Evolutionary conservation across 2,329 filamentous ascomycete species (phyloP), one percentile per base, ranked within the genome.

Genomic region (Plectosphaerella cucumerina): DNA sequence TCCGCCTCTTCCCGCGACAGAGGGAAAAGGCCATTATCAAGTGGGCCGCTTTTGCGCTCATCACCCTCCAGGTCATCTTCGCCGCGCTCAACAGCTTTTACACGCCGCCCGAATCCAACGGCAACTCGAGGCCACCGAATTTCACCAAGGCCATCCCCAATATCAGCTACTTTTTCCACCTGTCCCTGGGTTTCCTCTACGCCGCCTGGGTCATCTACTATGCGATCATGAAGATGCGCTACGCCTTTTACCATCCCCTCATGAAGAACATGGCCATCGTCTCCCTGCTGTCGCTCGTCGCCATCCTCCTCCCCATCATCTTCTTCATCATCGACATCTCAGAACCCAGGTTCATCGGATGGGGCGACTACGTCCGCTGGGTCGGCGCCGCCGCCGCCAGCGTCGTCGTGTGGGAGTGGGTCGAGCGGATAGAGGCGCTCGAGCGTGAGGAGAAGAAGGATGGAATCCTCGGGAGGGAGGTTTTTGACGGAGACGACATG

Each of bases 381-480:
- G 92, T 96, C n/a, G 92, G 92, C 45, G 91, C 91, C 1, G 91
- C 92, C 0, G 91, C 91, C 1, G 92, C 92, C 23, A 96, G 90
- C 69, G 92, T 96, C n/a, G 89, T 96, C 20, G 92, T 97, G 2
- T 97, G 92, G 92, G 92, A 97, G 68, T 97, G 92, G 92, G 92
- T 97, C 3, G 92, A 97, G 68, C 82, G 92, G 22, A 97, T 97
- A 46, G 92, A 97, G 66, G 90, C 91, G 0, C 70, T 96, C 54
- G 92, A 97, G 71, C 83, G 92, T 58, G 91, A 96, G 66, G 91
- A 96, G 66, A 90, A 92, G 69, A 96, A 95, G 69, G 91, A 96
- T 60, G 92, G 92, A 1, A 95, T 97, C 50, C 72, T 97, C 1
- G 92, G 92, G 4, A 78, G 92, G 56, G 92, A 97, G 63, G 85